Evolutionary conservation across 305 asterid genomes (phyloP).

Genomic region (Fraxinus platypoda): DNA sequence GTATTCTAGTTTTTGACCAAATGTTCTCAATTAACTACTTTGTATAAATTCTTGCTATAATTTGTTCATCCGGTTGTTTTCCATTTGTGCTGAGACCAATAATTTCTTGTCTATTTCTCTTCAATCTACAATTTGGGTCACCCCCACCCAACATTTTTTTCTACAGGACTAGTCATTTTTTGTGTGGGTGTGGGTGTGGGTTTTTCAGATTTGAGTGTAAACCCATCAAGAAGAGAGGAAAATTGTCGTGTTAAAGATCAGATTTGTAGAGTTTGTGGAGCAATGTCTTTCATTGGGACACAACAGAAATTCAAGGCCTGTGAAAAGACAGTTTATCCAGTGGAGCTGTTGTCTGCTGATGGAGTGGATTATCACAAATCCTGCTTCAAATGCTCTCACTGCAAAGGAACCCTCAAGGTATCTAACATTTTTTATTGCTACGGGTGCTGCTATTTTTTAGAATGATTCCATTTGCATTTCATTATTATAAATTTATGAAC

Average conservation of each 20-base stretch:
- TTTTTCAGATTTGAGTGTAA: not conserved
- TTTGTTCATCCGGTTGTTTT: no score
- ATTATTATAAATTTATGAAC: not conserved
- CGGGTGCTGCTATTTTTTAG: not conserved
- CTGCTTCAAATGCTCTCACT: slow-evolving; percentile 86
- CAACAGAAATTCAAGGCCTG: slow-evolving; percentile 90
- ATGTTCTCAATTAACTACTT: no score
- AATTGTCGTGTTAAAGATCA: not conserved
- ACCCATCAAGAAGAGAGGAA: no score
- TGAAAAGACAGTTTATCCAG: slow-evolving; percentile 87
- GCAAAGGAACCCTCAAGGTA: slow-evolving; percentile 94
- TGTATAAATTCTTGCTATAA: no score
- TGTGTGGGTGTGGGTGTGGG: no score
- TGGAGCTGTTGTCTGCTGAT: slow-evolving; percentile 91
- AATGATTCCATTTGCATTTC: not conserved
- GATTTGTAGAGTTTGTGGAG: slow-evolving; percentile 34
- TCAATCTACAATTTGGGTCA: no score
- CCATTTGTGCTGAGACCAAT: no score
- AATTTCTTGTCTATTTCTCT: no score
- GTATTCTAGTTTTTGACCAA: no score
- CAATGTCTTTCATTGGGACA: slow-evolving; percentile 71
- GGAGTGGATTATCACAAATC: slow-evolving; percentile 74
- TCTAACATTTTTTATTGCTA: not conserved
- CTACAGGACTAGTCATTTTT: no score
- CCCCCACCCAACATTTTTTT: no score